Evolutionary conservation across 176 grass and related monocot species (phyloP), one percentile per base, ranked within the genome.

Genomic region (Zizania latifolia): DNA sequence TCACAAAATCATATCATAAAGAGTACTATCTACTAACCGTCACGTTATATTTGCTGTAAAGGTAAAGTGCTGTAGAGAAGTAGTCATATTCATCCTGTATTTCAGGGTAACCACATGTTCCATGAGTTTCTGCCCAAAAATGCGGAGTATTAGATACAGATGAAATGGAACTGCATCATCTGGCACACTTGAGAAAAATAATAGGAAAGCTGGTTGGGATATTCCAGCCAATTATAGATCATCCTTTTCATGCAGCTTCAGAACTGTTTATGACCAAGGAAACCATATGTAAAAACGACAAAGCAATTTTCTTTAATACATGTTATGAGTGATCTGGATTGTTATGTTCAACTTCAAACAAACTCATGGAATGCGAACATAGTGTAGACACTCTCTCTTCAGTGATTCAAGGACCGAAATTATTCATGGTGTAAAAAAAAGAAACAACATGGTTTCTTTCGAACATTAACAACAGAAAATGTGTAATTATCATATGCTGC

Each of bases 11-110:
- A 39, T 57, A 55, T 7, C 1, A 44, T 58, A 24, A 58, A 27
- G 33, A 36, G 24, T 16, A 22, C 55, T 30, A 10, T 58, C 19
- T 15, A 75, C 93, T 82, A 68, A 98, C 95, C 48, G 86, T 98
- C 68, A 98, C 86, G 38, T 98, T 94, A 38, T 94, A 90, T 80
- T 90, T 94, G 78, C 81, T 89, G 87, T 94, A 94, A 19, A 98
- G 91, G 56, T 86, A 78, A 30, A 98, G 82, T 13, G 84, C 83
- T 10, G 78, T 98, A 14, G 89, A 89, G 79, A 94, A 98, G 80
- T 98, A 98, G 64, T 86, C 78, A 36, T 92, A 98, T 85, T 94
- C 91, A 75, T 98, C 91, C 71, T 90, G 81, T 78, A 98, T 92
- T 64, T 92, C 71, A 19, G 95, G 91, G 84, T 82, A 94, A n/a